These are phyloP conservation scores for Kwoniella sp. DNA, from an alignment of 768 basidiomycete genomes.

Conservation along the genomic window DNA sequence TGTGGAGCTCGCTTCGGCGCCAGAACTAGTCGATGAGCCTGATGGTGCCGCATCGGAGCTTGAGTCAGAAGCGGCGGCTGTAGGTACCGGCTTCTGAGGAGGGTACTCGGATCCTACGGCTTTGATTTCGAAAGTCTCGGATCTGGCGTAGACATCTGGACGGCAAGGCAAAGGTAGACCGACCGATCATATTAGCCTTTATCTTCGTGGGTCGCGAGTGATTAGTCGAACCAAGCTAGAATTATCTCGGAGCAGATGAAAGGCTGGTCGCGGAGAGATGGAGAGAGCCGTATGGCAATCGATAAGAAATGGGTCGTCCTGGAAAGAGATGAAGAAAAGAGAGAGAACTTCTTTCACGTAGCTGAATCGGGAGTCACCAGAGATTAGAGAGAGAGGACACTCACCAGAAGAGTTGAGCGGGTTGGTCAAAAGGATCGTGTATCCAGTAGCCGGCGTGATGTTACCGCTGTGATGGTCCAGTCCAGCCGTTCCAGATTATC, in stretches of 20 bases:
- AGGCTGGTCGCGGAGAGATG: no score
- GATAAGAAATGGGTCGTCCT: no score
- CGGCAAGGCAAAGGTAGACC: neutral
- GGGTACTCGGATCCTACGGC: conserved; percentile 52
- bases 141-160: conserved; percentile 52
- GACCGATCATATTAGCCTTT: neutral
- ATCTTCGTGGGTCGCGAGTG: no score
- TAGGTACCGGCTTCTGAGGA: conserved; percentile 28
- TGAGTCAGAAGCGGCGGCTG: neutral
- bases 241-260: no score
- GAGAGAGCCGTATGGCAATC: no score
- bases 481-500: no score
- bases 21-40: conserved; percentile 2
- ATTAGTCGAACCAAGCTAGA: no score
- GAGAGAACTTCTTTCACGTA: neutral
- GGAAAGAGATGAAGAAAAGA: conserved; percentile 3
- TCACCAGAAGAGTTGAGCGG: conserved; percentile 49
- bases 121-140: conserved; percentile 55
- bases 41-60: conserved; percentile 6
- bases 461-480: conserved; percentile 28
- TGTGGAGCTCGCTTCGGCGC: neutral
- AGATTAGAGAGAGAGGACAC: conserved; percentile 3
- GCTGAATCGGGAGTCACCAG: neutral
- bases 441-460: conserved; percentile 37
- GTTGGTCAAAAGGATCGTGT: conserved; percentile 50